A percentile compares a stretch with the other conserved stretches of the same genome.
phyloP scores from a whole-genome alignment of 2,329 filamentous ascomycete species.

The Botryotinia narcissicola region DNA sequence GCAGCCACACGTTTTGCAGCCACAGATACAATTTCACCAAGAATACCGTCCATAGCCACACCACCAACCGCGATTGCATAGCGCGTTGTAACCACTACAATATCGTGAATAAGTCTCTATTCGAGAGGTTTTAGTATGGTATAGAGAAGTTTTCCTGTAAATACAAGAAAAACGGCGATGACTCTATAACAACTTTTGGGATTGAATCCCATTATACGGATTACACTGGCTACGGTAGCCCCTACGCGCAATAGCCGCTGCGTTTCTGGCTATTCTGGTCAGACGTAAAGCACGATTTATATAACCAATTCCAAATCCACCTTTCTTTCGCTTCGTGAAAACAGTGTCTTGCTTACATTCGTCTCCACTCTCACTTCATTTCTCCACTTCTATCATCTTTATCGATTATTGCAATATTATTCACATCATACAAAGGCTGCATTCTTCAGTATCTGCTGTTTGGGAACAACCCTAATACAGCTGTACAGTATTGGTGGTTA shows the following conservation, averaged over 20 bases:
- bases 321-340: not conserved
- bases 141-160: no score
- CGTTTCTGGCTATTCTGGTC: rapidly evolving
- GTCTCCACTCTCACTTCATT: not conserved
- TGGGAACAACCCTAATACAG: not conserved
- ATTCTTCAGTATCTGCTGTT: not conserved
- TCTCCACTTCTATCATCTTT: not conserved
- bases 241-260: rapidly evolving
- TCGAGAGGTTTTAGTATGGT: no score
- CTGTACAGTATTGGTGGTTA: not conserved
- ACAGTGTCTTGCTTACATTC: not conserved
- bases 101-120: no score
- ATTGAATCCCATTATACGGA: no score
- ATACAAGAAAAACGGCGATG: no score
- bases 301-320: not conserved
- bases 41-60: no score
- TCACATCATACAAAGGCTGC: not conserved
- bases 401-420: not conserved
- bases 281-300: not conserved
- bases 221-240: not conserved
- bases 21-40: not conserved
- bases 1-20: not conserved
- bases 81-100: no score
- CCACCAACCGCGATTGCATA: no score
- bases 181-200: no score